Evolutionary conservation across 345 rosid species (phyloP), one percentile per base, ranked within the genome.

Genomic region (Gossypium turneri): DNA sequence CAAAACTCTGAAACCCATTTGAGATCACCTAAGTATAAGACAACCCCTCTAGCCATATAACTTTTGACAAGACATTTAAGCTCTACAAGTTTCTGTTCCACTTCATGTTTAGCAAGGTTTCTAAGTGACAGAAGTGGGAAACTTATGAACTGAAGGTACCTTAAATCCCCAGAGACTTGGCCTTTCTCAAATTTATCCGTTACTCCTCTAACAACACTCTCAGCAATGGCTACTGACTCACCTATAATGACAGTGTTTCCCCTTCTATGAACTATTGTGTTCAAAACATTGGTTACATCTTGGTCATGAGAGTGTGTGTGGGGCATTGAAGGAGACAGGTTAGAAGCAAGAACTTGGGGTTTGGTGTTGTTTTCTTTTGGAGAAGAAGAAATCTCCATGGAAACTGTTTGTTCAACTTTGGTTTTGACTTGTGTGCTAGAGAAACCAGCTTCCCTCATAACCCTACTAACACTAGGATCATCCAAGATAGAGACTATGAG

Each of bases 381-480:
- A n/a, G 80, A 50, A 24, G 85, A 78, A 77, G 73, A 75, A 75
- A 70, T 17, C 67, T 86, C 94, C 53, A 88, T 22, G 34, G 94
- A 82, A 77, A 90, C 89, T 53, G 86, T 61, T 57, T 90, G 86
- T 72, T 90, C 91, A 1, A 90, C 91, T 63, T 81, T 82, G 80
- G 38, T 84, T 77, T 88, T 88, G 25, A 90, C 86, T 52, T 84
- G 90, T 34, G 90, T 71, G 72, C 92, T 90, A 12, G 92, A 90
- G 81, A 90, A 90, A 50, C 95, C 95, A 22, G 95, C 92, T 80
- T 90, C 95, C 51, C 92, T 86, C 95, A 90, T 90, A 74, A 90
- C 92, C 73, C 95, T 82, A 73, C 90, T 88, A 9, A 90, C 95
- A 73, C 95, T 90, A 5, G 95, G 95, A 72, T 90, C 95, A 65